These are phyloP conservation scores for Hemisphaericaspora xylanilytica DNA, from an alignment of 1,139 yeast species.

Conservation along the genomic window DNA sequence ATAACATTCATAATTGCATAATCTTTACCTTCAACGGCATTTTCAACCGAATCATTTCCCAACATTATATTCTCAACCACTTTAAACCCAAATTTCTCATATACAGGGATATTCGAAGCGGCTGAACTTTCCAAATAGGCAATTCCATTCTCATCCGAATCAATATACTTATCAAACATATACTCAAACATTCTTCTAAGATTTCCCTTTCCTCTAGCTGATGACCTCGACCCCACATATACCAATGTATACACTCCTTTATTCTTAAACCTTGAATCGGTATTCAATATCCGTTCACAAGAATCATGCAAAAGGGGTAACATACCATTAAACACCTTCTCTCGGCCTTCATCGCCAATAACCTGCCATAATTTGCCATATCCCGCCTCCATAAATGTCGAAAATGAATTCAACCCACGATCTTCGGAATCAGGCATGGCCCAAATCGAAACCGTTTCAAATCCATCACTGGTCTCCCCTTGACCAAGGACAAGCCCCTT, in stretches of 20 bases:
- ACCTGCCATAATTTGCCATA: conserved; percentile 53
- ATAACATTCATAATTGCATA: conserved; percentile 57
- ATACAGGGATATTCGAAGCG: conserved; percentile 53
- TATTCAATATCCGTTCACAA: conserved; percentile 34
- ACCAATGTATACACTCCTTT: conserved; percentile 56
- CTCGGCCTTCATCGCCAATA: conserved; percentile 51
- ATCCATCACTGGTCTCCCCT: conserved; percentile 42
- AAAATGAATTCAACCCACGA: conserved; percentile 47
- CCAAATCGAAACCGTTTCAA: conserved; percentile 67
- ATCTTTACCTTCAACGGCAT: conserved; percentile 42
- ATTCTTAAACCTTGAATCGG: conserved; percentile 34
- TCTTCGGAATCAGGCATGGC: conserved; percentile 49
- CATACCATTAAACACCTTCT: conserved; percentile 55
- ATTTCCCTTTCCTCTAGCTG: conserved; percentile 67
- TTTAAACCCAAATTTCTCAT: conserved; percentile 55
- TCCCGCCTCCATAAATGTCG: conserved; percentile 56
- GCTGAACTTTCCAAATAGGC: conserved; percentile 61
- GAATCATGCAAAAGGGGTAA: conserved; percentile 56
- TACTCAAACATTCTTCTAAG: conserved; percentile 57
- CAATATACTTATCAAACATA: conserved; percentile 53
- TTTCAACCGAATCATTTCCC: conserved; percentile 35
- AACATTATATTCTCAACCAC: conserved; percentile 49
- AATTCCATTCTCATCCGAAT: conserved; percentile 37
- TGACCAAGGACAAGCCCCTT: conserved; percentile 56
- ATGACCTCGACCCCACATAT: conserved; percentile 56